Base-by-base conservation (phyloP, 345 rosid genomes). In the Corchorus olitorius region DNA sequence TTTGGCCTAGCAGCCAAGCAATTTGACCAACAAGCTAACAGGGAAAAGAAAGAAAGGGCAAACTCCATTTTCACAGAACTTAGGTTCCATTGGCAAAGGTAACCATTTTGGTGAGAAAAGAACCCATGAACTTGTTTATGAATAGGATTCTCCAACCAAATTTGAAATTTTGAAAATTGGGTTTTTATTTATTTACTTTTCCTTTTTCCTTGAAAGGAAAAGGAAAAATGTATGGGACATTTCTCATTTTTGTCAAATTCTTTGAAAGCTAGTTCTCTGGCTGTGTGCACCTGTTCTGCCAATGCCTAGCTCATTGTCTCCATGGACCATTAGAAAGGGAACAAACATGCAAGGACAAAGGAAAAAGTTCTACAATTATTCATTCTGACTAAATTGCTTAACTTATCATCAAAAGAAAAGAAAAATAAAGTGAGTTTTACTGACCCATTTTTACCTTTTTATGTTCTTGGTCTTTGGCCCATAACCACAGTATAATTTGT, bases 321-420 rank as follows among this genome's bases (percentile, higher is more conserved):
- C 66, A 6, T 34, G 66, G 66, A 35, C 66, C 66, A 62, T 34
- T 4, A 5, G 15, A 35, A 15, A 6, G 66, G 66, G 17, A 15
- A 14, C 66, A 62, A 61, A 62, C 65, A 35, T 34, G 66, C 1
- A 6, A 34, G 41, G 66, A 62, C 66, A 34, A 34, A 33, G 65
- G 27, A 34, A 34, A 59, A 1, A 6, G 65, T 61, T 61, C 35
- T 35, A 5, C 19, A 34, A 14, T 62, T 34, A 6, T 34, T 62
- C 65, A 62, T 34, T 34, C 66, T 62, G 45, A 62, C 66, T 15
- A 62, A 34, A 34, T 62, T 62, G 64, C 45, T 61, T 2, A 62
- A 14, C 11, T 35, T n/a, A n/a, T 62, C 27, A 61, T 60, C 65
- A 34, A 61, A 61, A 34, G 43, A 33, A 33, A 27, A 5, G 65